phyloP scores from a whole-genome alignment of 2,329 filamentous ascomycete genomes.

The Pestalotiopsis fici region DNA sequence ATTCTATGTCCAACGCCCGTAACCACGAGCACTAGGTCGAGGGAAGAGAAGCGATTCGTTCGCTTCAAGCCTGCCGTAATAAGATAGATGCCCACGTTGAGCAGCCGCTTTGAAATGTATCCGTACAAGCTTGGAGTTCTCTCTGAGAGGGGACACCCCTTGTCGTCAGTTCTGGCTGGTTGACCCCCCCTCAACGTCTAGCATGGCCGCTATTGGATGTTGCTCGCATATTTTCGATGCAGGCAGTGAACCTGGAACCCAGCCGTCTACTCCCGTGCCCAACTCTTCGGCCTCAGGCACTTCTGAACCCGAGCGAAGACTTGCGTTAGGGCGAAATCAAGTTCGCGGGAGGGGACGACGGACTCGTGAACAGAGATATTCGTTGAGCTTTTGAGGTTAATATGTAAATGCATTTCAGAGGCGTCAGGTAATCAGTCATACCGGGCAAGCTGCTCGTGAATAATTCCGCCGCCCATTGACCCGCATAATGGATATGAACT shows the following conservation, averaged over 20 bases:
- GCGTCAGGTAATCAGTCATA: not conserved
- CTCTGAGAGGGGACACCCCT: not conserved
- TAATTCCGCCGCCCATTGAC: not conserved
- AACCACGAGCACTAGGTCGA: not conserved
- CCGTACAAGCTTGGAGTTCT: not conserved
- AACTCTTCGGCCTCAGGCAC: not conserved
- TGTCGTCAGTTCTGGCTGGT: not conserved
- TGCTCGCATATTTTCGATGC: not conserved
- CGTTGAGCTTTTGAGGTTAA: not conserved
- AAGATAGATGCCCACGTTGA: not conserved
- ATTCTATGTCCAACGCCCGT: not conserved
- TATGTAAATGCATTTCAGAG: not conserved
- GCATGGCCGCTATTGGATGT: not conserved
- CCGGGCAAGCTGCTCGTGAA: not conserved
- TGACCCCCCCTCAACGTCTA: not conserved
- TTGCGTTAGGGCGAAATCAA: not conserved
- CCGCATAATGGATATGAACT: not conserved
- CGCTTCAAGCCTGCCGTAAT: not conserved
- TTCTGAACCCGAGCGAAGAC: not conserved
- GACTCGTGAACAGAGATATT: not conserved
- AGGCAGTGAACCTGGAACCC: slow-evolving; percentile 5
- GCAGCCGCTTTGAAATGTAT: not conserved
- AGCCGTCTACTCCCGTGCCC: slow-evolving; percentile 1
- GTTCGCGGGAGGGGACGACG: not conserved
- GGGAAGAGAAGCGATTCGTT: not conserved